These are phyloP conservation scores for Gomphus bonarii DNA, from an alignment of 1,284 basidiomycete genomes.

Conservation along the genomic window DNA sequence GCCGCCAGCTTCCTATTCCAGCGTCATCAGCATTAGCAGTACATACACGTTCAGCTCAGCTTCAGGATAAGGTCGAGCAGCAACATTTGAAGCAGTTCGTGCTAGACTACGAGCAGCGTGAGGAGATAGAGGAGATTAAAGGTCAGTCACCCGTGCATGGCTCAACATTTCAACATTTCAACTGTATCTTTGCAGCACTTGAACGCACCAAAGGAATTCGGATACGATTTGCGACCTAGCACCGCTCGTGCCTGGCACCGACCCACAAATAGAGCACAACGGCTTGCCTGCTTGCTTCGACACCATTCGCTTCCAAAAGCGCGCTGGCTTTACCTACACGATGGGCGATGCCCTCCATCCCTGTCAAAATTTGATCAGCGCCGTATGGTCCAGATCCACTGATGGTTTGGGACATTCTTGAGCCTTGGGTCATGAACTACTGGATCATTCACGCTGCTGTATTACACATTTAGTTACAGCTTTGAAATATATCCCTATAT, in stretches of 20 bases:
- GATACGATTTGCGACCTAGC: conserved; percentile 9
- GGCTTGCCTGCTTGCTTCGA: conserved; percentile 1
- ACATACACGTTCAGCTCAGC: conserved; percentile 81
- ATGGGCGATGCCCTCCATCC: background rate
- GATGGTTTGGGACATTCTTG: background rate
- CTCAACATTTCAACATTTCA: background rate
- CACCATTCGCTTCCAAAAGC: background rate
- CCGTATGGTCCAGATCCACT: background rate
- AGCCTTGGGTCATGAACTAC: background rate
- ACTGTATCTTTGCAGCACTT: background rate
- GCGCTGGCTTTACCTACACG: background rate
- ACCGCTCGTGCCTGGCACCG: background rate
- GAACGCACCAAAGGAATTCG: conserved; percentile 11
- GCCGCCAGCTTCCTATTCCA: conserved; percentile 79
- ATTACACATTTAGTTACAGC: background rate
- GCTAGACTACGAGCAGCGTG: conserved; percentile 75
- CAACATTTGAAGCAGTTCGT: conserved; percentile 93
- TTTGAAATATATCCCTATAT: background rate
- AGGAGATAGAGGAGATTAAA: conserved; percentile 35
- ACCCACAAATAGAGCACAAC: background rate
- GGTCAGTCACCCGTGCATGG: conserved; percentile 10
- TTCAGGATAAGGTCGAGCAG: conserved; percentile 89
- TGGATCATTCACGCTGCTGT: background rate
- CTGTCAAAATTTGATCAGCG: background rate
- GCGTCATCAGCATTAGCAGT: conserved; percentile 78